These are phyloP conservation scores for Pisolithus microcarpus DNA, from an alignment of 768 basidiomycete species.

Conservation along the genomic window DNA sequence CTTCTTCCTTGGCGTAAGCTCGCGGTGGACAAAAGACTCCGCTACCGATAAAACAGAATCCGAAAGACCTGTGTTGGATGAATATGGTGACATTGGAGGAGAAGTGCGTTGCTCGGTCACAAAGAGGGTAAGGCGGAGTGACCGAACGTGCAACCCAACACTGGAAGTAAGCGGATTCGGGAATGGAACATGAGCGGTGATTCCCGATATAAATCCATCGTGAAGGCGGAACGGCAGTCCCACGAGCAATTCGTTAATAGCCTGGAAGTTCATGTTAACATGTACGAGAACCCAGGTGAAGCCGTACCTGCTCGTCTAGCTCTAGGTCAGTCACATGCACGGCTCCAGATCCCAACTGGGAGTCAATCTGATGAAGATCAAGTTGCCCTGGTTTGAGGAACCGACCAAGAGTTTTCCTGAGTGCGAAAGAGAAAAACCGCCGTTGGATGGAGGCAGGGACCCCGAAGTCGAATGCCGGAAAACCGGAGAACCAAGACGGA, in stretches of 20 bases:
- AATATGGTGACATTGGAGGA: conserved; percentile 7
- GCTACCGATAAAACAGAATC: conserved; percentile 81
- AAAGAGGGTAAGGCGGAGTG: conserved; percentile 62
- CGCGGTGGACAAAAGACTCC: conserved; percentile 80
- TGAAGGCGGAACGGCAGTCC: conserved; percentile 62
- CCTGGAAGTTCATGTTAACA: conserved; percentile 37
- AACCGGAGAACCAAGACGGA: conserved; percentile 43
- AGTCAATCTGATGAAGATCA: conserved; percentile 80
- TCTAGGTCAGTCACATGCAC: conserved; percentile 82
- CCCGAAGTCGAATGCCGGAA: conserved; percentile 60
- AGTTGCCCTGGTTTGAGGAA: conserved; percentile 86
- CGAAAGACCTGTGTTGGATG: conserved; percentile 42
- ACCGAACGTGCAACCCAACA: conserved; percentile 61
- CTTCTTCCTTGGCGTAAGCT: conserved; percentile 69
- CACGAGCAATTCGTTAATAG: conserved; percentile 65
- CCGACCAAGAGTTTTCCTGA: conserved; percentile 77
- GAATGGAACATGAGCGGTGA: conserved; percentile 78
- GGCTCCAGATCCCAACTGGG: conserved; percentile 86
- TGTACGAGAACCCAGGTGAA: conserved; percentile 1
- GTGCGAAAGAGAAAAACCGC: conserved; percentile 82
- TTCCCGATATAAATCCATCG: conserved; percentile 65
- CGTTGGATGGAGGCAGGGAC: conserved; percentile 73
- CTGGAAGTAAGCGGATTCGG: conserved; percentile 75
- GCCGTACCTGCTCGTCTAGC: conserved; percentile 63
- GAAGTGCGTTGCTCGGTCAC: conserved; percentile 15